Percentiles rank a stretch among this genome's conserved stretches.
phyloP scores from a whole-genome alignment of 1,284 basidiomycete species.

The Ustilago esculenta region DNA sequence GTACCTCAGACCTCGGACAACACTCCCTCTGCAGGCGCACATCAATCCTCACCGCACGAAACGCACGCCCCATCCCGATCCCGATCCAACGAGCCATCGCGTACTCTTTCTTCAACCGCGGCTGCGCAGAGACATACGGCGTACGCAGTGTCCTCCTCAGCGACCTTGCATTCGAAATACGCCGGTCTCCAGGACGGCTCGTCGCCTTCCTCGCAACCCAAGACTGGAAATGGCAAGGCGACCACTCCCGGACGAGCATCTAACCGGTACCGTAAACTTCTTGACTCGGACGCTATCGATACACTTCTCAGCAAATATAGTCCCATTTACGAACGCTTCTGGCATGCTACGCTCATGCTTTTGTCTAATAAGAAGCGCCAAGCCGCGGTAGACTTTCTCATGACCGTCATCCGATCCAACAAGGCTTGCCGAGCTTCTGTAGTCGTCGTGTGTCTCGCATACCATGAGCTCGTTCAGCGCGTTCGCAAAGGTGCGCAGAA shows the following conservation, averaged over 20 bases:
- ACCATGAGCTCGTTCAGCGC: slow-evolving; percentile 47
- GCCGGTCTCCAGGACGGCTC: background rate
- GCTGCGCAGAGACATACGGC: background rate
- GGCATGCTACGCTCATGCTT: slow-evolving; percentile 45
- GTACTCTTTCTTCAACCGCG: too few relatives aligned
- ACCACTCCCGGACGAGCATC: slow-evolving; percentile 14
- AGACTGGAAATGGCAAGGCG: slow-evolving; percentile 9
- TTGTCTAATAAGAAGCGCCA: slow-evolving; percentile 37
- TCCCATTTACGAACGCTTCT: slow-evolving; percentile 50
- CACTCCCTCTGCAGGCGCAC: slow-evolving; percentile 14
- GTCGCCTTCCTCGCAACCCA: background rate
- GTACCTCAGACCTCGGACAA: slow-evolving; percentile 11
- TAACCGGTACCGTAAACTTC: slow-evolving; percentile 38
- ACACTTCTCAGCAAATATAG: slow-evolving; percentile 52
- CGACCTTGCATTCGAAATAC: background rate
- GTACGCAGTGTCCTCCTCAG: background rate
- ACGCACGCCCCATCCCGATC: background rate
- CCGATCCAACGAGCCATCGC: background rate
- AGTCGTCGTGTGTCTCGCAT: slow-evolving; percentile 50
- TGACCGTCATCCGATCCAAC: slow-evolving; percentile 38
- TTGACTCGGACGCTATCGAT: slow-evolving; percentile 48
- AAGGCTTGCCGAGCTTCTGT: slow-evolving; percentile 49
- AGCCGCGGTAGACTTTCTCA: slow-evolving; percentile 44
- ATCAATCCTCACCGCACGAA: slow-evolving; percentile 14
- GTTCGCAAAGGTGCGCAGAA: slow-evolving; percentile 21